Base-by-base conservation (phyloP, 768 basidiomycete genomes). In the Russula emetica region DNA sequence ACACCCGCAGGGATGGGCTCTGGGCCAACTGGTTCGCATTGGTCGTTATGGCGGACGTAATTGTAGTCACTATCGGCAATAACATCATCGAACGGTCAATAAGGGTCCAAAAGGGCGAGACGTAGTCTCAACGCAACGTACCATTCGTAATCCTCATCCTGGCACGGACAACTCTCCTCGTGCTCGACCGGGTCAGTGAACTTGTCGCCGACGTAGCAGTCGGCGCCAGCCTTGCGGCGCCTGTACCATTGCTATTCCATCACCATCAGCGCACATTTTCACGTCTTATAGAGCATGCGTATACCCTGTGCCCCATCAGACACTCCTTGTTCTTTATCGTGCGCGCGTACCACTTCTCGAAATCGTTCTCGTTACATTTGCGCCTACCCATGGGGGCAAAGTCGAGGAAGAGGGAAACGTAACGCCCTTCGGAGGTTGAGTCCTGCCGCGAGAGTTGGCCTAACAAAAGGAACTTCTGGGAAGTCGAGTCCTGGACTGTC, bases 101-200 rank as follows among this genome's bases (percentile, higher is more conserved):
- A 44, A 20, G 13, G 14, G 5, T 11, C 16, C 5, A 53, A 38
- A 20, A 14, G 34, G 14, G 24, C 4, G 16, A n/a, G 16, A 18
- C 1, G 8, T 26, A 26, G 45, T 51, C 13, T 36, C 24, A n/a
- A 54, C 60, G 52, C 9, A 22, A 69, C 77, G 24, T 69, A 95
- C 94, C 96, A 99, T 74, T 99, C 97, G 69, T 85, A 99, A 72
- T 99, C 97, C 14, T 85, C 85, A 66, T 93, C 89, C 1, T 82
- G 80, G 71, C 97, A 99, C 20, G 81, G 72, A 72, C 97, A 99
- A 57, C 81, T 76, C 51, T 95, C 93, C 60, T 94, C 90, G 62
- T 90, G 85, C 26, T 80, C 86, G 11, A 88, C 83, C 0, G 95
- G 94, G 70, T 97, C 95, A 36, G 79, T 75, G 76, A 90, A 99